Evolutionary conservation across 306 rosid species (phyloP), one percentile per base, ranked within the genome.

Genomic region (Casuarina glauca): DNA sequence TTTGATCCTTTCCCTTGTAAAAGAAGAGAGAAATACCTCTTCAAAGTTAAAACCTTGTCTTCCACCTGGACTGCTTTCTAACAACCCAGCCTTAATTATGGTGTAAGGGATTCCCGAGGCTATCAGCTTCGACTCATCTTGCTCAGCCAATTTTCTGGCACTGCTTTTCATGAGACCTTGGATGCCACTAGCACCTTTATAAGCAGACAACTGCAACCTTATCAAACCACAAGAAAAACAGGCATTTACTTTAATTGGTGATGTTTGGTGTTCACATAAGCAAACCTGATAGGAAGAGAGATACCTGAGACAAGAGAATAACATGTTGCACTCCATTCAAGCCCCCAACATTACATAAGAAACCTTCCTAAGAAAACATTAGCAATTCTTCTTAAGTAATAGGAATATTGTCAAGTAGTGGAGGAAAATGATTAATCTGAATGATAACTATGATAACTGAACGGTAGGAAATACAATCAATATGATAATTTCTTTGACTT

Each of bases 161-260:
- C 86, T 95, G 87, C 77, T 80, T 86, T 86, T 89, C 85, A 95
- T 82, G 84, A 95, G 75, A 66, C 89, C 92, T 84, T 90, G 90
- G 82, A 92, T 77, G 67, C 97, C 97, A 71, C 86, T 63, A 61
- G 85, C 88, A 82, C 93, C 86, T 81, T 90, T 89, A 89, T 87
- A 92, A 76, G 83, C 93, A 86, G 96, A 95, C 88, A 95, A 86
- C 98, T 95, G 97, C 85, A 80, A 84, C 84, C 86, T 89, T 82
- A 89, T 92, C 82, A 88, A 87, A 83, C 84, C 87, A 83, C 76
- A 80, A 63, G 63, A 82, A 73, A 4, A 74, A 86, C 63, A 76
- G 51, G 43, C 11, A 58, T 51, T 51, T 49, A 64, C 35, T 64
- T 64, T 3, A 11, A 26, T 12, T 15, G 44, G 15, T 51, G 12